A percentile compares a stretch with the other conserved stretches of the same genome.
Evolutionary conservation across 352 stramenopile genomes (phyloP).

Genomic region (Globisporangium middletonii): DNA sequence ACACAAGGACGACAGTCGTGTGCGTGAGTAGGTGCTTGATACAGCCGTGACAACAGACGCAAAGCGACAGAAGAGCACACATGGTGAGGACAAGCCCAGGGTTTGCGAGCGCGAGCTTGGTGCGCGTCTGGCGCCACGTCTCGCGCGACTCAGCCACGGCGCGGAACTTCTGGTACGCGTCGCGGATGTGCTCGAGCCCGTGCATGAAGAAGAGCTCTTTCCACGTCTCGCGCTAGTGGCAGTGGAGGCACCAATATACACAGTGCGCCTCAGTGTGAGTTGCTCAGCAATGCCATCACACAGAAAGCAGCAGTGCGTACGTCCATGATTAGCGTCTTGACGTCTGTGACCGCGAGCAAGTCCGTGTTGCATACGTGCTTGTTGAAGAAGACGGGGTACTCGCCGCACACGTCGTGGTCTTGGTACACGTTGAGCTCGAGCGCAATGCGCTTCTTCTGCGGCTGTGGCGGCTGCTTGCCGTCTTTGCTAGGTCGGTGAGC

Average conservation of each 20-base stretch:
- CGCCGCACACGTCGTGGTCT: conserved; percentile 74
- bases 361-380: conserved; percentile 52
- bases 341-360: conserved; percentile 58
- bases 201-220: conserved; percentile 77
- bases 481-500: conserved; percentile 8
- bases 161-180: conserved; percentile 48
- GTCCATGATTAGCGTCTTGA: conserved; percentile 78
- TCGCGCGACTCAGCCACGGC: conserved; percentile 60
- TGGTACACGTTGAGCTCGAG: conserved; percentile 77
- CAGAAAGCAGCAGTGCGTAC: conserved; percentile 19
- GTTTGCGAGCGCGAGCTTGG: conserved; percentile 66
- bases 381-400: conserved; percentile 64
- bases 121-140: conserved; percentile 69
- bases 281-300: neutral
- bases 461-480: conserved; percentile 17
- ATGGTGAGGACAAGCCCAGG: conserved; percentile 63
- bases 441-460: conserved; percentile 35
- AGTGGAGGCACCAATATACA: neutral
- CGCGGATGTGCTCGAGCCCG: conserved; percentile 54
- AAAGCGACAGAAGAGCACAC: conserved; percentile 14
- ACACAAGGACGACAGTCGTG: neutral
- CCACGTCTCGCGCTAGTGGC: conserved; percentile 44
- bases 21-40: neutral
- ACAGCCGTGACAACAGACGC: conserved; percentile 1
- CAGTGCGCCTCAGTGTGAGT: neutral